A percentile compares a stretch with the other conserved stretches of the same genome.
phyloP scores from a whole-genome alignment of 345 rosid species.

The Noccaea caerulescens region DNA sequence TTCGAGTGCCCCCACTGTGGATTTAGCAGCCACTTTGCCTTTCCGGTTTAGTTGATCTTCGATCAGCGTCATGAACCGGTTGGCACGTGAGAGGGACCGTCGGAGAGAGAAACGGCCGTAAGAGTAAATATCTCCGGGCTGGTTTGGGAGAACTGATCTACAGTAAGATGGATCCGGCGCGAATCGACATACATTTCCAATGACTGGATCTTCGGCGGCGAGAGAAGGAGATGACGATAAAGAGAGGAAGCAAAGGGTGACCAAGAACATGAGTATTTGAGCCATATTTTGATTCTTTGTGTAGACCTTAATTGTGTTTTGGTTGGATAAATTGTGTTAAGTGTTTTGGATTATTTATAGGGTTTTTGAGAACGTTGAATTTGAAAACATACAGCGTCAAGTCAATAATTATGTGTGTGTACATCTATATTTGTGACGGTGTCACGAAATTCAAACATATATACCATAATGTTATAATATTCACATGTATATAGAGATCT shows the following conservation, averaged over 20 bases:
- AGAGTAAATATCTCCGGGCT: conserved; percentile 54
- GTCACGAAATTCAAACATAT: conserved; percentile 41
- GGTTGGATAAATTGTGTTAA: conserved; percentile 20
- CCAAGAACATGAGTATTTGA: conserved; percentile 37
- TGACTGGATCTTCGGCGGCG: conserved; percentile 2
- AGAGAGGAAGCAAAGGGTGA: conserved; percentile 25
- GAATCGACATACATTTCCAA: conserved; percentile 49
- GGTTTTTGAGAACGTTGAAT: conserved; percentile 31
- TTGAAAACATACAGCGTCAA: conserved; percentile 18
- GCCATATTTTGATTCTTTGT: conserved; percentile 31
- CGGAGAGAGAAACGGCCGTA: conserved; percentile 64
- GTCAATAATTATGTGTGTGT: conserved; percentile 35
- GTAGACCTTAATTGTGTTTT: neutral
- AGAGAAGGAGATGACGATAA: conserved; percentile 34
- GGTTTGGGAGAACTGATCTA: conserved; percentile 58
- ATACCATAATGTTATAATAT: conserved; percentile 37
- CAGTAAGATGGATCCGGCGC: conserved; percentile 74
- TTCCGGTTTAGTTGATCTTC: conserved; percentile 52
- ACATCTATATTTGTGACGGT: conserved; percentile 35
- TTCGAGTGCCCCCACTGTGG: conserved; percentile 65
- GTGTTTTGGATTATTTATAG: conserved; percentile 36
- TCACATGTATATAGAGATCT: conserved; percentile 19
- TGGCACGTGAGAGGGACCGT: conserved; percentile 66
- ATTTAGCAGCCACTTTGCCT: conserved; percentile 46
- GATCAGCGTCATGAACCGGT: conserved; percentile 51